Evolutionary conservation across 805 yeast genomes (phyloP), one percentile per base, ranked within the genome.

Genomic region (Dipodascus albidus): DNA sequence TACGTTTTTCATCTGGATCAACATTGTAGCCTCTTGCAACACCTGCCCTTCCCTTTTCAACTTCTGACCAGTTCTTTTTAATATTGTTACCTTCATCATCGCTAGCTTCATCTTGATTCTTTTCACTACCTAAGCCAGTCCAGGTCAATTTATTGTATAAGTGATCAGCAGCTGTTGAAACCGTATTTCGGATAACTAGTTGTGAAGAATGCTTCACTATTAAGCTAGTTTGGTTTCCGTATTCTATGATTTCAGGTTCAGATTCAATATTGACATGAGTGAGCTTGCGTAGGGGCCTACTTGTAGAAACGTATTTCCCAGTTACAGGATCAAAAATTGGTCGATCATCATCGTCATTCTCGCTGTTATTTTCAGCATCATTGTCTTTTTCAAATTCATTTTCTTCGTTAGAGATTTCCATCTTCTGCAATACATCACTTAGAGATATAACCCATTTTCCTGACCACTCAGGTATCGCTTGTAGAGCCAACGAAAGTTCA

Each of bases 391-490:
- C 57, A 8, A 53, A 52, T 4, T 58, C 62, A 2, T 54, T 60
- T n/a, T 51, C 56, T 9, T 61, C 59, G 3, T 57, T 55, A 3
- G 54, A 62, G 2, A 53, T 55, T 27, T 69, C 73, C 3, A 67
- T 60, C 8, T 63, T 67, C n/a, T 38, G 20, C 58, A 82, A 63
- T 2, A 83, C 71, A 2, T 80, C 75, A 42, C 78, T 78, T 67
- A 90, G 89, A 60, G 86, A 93, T 0, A 88, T 80, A 9, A 86
- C 78, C 98, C 99, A 93, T 59, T 85, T 77, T 1, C 98, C 98
- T 0, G 95, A 83, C 99, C 99, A 93, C 1, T 81, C 73, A 21
- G 87, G 74, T 57, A 85, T 88, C 22, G 79, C 81, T 57, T 78
- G 78, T 54, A 93, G 74, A 0, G 98, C 96, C 66, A 91, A 69